Conservation (phyloP, 2,329 filamentous ascomycete species). For the Penicillium hordei region DNA sequence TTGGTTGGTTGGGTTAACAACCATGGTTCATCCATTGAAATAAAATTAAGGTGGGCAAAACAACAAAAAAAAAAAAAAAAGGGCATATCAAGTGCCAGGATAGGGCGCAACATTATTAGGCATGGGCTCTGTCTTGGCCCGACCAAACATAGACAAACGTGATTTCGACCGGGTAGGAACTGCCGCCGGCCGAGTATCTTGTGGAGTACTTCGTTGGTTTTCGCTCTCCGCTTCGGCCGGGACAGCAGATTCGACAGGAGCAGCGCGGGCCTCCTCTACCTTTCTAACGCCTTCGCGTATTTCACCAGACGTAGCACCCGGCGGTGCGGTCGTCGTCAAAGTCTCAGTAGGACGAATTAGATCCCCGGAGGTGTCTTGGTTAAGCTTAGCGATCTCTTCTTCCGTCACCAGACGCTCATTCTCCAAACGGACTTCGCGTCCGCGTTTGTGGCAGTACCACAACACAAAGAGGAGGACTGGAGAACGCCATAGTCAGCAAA, state of each 20-base stretch:
- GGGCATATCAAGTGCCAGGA: constrained; percentile 33
- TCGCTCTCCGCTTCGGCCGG: constrained; percentile 13
- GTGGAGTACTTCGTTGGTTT: background rate
- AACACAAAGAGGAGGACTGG: constrained; percentile 88
- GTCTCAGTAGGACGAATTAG: constrained; percentile 38
- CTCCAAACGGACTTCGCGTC: constrained; percentile 77
- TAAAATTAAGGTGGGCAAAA: background rate
- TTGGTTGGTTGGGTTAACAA: background rate
- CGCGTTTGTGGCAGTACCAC: constrained; percentile 98
- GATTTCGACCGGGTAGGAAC: constrained; percentile 34
- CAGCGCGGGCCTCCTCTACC: constrained; percentile 36
- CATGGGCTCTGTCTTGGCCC: constrained; percentile 24
- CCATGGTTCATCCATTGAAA: background rate
- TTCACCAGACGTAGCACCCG: constrained; percentile 41
- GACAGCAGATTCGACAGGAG: constrained; percentile 20
- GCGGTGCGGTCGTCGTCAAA: constrained; percentile 43
- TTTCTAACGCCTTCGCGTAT: constrained; percentile 43
- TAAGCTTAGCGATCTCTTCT: constrained; percentile 44
- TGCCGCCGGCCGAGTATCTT: constrained; percentile 12
- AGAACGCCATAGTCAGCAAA: background rate
- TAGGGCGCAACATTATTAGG: constrained; percentile 34
- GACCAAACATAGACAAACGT: constrained; percentile 30
- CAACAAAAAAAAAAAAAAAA: background rate
- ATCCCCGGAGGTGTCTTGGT: constrained; percentile 35
- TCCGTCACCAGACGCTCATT: constrained; percentile 53